Conservation (phyloP, 176 grass and related monocot genomes). For the Pontederia paniculata region DNA sequence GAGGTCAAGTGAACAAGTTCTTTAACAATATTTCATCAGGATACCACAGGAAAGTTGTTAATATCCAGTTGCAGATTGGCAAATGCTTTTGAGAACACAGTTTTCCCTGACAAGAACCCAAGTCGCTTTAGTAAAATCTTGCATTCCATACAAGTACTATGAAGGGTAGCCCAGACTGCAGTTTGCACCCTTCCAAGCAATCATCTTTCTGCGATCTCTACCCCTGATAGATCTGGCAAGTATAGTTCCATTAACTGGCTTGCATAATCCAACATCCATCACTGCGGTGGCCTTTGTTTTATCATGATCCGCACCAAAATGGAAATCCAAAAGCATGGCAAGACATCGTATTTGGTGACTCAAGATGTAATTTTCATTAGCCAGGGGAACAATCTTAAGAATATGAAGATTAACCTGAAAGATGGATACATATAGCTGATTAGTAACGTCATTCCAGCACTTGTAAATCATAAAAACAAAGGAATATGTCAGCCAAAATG, state of each 20-base stretch:
- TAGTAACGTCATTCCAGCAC: conserved; percentile 6
- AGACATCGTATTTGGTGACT: conserved; percentile 73
- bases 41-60: too few relatives aligned
- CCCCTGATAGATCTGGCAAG: conserved; percentile 79
- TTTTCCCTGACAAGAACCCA: background rate
- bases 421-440: conserved; percentile 1
- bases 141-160: conserved; percentile 9
- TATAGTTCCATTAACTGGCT: conserved; percentile 64
- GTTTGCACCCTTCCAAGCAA: conserved; percentile 54
- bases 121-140: background rate
- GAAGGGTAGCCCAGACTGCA: conserved; percentile 29
- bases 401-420: conserved; percentile 86
- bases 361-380: conserved; percentile 50
- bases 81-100: background rate
- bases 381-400: conserved; percentile 29
- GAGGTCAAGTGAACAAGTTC: too few relatives aligned
- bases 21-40: too few relatives aligned
- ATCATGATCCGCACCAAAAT: conserved; percentile 47
- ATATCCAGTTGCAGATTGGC: background rate
- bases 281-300: conserved; percentile 73
- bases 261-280: conserved; percentile 73
- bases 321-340: conserved; percentile 76
- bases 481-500: background rate
- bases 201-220: conserved; percentile 73
- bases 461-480: background rate